Evolutionary conservation across 345 rosid genomes (phyloP).

Genomic region (Lumnitzera littorea): DNA sequence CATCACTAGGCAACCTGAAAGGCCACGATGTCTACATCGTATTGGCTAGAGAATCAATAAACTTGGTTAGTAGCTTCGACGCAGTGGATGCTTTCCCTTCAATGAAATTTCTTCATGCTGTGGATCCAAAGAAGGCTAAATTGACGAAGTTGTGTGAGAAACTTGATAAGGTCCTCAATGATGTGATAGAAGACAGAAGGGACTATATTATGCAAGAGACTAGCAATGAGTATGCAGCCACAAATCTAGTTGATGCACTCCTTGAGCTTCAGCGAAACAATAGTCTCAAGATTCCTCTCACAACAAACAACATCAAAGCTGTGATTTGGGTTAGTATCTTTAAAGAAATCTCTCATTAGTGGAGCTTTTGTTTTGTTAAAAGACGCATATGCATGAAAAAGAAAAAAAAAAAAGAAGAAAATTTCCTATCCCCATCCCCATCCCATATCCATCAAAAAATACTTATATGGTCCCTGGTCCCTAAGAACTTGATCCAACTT

Average conservation of each 20-base stretch:
- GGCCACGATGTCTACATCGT: not conserved
- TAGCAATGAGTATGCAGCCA: not conserved
- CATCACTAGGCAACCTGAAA: not conserved
- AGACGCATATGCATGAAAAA: not conserved
- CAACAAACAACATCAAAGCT: not conserved
- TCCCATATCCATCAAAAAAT: not conserved
- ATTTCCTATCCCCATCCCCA: not conserved
- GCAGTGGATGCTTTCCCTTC: conserved; percentile 1
- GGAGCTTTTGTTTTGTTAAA: not conserved
- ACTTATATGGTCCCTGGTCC: too few relatives aligned
- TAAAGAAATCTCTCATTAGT: not conserved
- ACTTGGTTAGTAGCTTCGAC: not conserved
- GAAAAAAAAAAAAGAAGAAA: not conserved
- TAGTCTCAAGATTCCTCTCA: not conserved
- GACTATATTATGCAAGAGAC: not conserved
- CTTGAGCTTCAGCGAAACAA: not conserved
- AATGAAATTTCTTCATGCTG: conserved; percentile 1
- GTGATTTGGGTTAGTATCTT: not conserved
- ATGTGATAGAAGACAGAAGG: too few relatives aligned
- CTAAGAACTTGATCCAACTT: too few relatives aligned
- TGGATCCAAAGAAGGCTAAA: conserved; percentile 7
- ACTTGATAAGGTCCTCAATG: not conserved
- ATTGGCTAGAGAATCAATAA: not conserved
- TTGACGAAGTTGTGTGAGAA: not conserved
- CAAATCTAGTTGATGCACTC: conserved; percentile 11